These are phyloP conservation scores for Fusarium verrucosum DNA, from an alignment of 2,329 filamentous ascomycete genomes.

Conservation along the genomic window DNA sequence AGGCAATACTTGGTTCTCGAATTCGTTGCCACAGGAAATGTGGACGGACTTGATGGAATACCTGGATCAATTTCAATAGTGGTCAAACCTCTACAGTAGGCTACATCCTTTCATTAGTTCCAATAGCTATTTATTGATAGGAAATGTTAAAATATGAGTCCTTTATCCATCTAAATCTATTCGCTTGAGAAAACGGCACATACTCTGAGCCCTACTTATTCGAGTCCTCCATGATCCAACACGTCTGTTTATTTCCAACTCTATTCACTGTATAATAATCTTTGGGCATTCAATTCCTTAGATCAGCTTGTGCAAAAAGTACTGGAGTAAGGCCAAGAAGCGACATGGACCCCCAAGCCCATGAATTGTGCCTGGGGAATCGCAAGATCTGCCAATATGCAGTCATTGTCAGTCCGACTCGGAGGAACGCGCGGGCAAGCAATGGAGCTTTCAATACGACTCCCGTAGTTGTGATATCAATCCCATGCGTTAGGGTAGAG, in stretches of 20 bases:
- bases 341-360: conserved; percentile 22
- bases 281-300: neutral
- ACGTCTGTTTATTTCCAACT: too few species aligned
- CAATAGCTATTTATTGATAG: too few species aligned
- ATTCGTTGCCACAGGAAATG: conserved; percentile 15
- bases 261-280: neutral
- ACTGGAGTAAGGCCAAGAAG: conserved; percentile 10
- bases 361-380: conserved; percentile 9
- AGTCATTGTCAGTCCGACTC: conserved; percentile 6
- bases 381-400: conserved; percentile 17
- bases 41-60: conserved; percentile 17
- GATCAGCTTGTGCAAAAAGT: conserved; percentile 8
- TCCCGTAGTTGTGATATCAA: neutral
- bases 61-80: conserved; percentile 6
- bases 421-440: neutral
- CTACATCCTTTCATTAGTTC: neutral
- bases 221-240: neutral
- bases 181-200: neutral
- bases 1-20: conserved; percentile 21
- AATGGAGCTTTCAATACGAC: neutral
- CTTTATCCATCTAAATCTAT: neutral
- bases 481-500: conserved; percentile 2
- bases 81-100: neutral
- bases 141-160: neutral
- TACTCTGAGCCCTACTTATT: neutral